These are phyloP conservation scores for Candida taoyuanica DNA, from an alignment of 805 yeast genomes.

Conservation along the genomic window DNA sequence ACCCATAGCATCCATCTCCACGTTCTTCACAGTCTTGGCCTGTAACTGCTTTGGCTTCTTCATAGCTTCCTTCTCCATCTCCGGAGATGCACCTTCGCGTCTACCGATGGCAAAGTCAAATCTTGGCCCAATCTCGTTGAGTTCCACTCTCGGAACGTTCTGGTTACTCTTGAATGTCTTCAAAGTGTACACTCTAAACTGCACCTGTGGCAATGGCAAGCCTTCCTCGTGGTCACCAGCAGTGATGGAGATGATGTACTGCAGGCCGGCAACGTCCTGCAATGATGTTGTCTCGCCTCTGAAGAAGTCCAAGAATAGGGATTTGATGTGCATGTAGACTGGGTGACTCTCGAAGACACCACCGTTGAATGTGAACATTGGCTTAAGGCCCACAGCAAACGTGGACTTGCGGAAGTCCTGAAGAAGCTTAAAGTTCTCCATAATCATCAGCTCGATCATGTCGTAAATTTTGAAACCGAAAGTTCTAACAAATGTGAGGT, in stretches of 20 bases:
- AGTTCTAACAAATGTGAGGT: constrained; percentile 81
- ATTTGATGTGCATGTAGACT: constrained; percentile 76
- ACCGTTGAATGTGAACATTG: constrained; percentile 92
- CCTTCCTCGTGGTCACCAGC: constrained; percentile 72
- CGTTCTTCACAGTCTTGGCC: constrained; percentile 82
- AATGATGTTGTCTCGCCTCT: constrained; percentile 75
- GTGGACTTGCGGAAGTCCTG: constrained; percentile 77
- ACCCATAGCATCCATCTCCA: constrained; percentile 84
- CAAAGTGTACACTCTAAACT: constrained; percentile 87
- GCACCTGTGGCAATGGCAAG: constrained; percentile 66
- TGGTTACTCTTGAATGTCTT: constrained; percentile 80
- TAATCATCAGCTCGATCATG: constrained; percentile 83
- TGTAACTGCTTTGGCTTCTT: constrained; percentile 77
- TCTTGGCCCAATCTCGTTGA: constrained; percentile 94
- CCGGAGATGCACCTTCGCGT: constrained; percentile 75
- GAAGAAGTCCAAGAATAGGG: constrained; percentile 86
- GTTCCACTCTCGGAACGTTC: constrained; percentile 88
- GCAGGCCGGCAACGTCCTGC: constrained; percentile 93
- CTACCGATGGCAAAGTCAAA: constrained; percentile 91
- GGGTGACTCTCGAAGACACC: constrained; percentile 89
- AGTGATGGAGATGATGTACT: constrained; percentile 79
- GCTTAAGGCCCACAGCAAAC: constrained; percentile 85
- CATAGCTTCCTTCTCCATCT: constrained; percentile 85
- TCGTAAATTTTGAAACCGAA: constrained; percentile 89
- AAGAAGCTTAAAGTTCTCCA: constrained; percentile 64